Percentiles rank a stretch among this genome's conserved stretches.
phyloP scores from a whole-genome alignment of 1,284 basidiomycete species.

The Trichosporon sp. region DNA sequence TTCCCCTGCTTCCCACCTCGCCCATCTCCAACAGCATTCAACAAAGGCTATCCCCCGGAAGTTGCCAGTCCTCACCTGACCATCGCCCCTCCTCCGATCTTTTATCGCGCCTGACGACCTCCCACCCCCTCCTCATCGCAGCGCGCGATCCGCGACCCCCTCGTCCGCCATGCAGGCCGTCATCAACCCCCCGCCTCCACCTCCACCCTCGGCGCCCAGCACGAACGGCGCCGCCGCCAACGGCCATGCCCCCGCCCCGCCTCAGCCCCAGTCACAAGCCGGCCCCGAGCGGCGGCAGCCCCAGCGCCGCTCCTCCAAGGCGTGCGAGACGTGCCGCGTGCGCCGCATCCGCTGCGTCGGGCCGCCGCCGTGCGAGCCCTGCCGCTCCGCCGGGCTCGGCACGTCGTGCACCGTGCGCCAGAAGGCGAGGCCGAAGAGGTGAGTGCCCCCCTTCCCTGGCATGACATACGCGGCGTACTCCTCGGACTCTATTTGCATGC shows the following conservation, averaged over 20 bases:
- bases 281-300: background rate
- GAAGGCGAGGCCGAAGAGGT: conserved; percentile 28
- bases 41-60: background rate
- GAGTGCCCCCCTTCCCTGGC: background rate
- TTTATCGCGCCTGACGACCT: background rate
- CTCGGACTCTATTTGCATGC: background rate
- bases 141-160: background rate
- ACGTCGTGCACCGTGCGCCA: conserved; percentile 18
- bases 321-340: conserved; percentile 26
- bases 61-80: background rate
- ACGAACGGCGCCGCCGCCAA: background rate
- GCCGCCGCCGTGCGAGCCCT: conserved; percentile 22
- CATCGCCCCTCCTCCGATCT: background rate
- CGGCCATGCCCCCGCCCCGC: background rate
- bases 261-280: background rate
- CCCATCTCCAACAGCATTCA: background rate
- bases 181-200: background rate
- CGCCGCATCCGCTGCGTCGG: conserved; percentile 22
- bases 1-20: background rate
- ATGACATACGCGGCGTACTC: background rate
- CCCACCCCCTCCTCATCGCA: background rate
- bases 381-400: conserved; percentile 13
- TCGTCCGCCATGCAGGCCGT: background rate
- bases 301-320: conserved; percentile 15
- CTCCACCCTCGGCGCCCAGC: background rate